A percentile compares a stretch with the other conserved stretches of the same genome.
phyloP scores from a whole-genome alignment of 2,329 filamentous ascomycete species.

The Drechslerella dactyloides region DNA sequence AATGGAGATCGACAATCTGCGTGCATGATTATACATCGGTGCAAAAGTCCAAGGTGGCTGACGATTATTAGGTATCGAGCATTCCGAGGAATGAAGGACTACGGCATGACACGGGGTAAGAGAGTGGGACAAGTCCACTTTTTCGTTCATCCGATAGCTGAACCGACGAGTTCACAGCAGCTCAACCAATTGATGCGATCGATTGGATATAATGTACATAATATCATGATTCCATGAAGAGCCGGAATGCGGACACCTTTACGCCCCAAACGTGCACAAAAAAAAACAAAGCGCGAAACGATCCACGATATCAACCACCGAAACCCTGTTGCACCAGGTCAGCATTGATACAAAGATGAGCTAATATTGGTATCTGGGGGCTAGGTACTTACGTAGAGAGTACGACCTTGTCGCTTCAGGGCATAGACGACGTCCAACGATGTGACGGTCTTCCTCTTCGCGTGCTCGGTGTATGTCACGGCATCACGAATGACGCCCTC shows the following conservation, averaged over 20 bases:
- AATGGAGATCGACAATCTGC: too few species aligned
- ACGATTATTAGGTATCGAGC: too few species aligned
- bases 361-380: not conserved
- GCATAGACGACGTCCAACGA: constrained; percentile 71
- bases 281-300: constrained; percentile 7
- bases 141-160: too few species aligned
- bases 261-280: constrained; percentile 16
- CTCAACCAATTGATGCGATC: too few species aligned
- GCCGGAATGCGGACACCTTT: constrained; percentile 18
- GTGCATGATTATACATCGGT: too few species aligned
- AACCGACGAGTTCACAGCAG: too few species aligned
- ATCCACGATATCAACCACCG: constrained; percentile 26
- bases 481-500: constrained; percentile 78
- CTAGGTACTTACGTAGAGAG: constrained; percentile 63
- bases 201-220: not conserved
- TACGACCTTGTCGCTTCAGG: constrained; percentile 70
- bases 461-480: constrained; percentile 79
- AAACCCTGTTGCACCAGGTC: constrained; percentile 25
- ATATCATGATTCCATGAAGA: not conserved
- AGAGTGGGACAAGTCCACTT: too few species aligned
- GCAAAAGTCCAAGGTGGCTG: too few species aligned
- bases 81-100: too few species aligned
- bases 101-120: too few species aligned
- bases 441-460: constrained; percentile 80
- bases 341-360: not conserved